Evolutionary conservation across 2,329 filamentous ascomycete genomes (phyloP), one percentile per base, ranked within the genome.

Genomic region (Hypoxylon sp.): DNA sequence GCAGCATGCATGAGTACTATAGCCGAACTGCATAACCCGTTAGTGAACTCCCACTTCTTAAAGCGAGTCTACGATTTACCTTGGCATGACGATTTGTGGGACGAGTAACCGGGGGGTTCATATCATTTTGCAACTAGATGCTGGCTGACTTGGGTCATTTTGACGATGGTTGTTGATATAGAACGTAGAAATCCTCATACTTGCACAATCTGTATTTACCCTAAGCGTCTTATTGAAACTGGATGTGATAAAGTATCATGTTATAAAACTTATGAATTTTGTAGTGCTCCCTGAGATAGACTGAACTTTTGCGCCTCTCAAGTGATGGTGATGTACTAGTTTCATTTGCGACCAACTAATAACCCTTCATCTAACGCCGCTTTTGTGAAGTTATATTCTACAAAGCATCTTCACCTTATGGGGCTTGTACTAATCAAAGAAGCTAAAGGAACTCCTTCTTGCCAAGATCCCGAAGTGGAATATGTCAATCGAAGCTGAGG

Each of bases 1-100:
- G 76, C 77, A 4, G 78, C 78, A 2, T 76, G 74, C 35, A 79
- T 79, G 77, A 77, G 75, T 42, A 79, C 74, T 6, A 78, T 79
- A 37, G 53, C 72, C 17, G 75, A 79, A 56, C 70, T 79, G 44
- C 78, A 79, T 48, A 79, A 79, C 37, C 75, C 77, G 2, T 27
- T 75, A 10, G 68, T 75, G 21, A 79, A 79, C 53, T 75, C 75
- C 0, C 62, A 39, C 1, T 74, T 76, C 17, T 58, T 76, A 1
- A n/a, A 65, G 3, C 70, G 76, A 5, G 69, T 79, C 2, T 56
- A 72, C 32, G 65, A 75, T n/a, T 59, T 76, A n/a, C 39, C 17
- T 21, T 44, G 8, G 17, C 19, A 17, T 8, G 8, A 44, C 2
- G 7, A 21, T 19, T 11, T 10, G 2, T 44, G 8, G 17, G 17